Evolutionary conservation across 306 rosid genomes (phyloP).

Genomic region (Vigna mungo): DNA sequence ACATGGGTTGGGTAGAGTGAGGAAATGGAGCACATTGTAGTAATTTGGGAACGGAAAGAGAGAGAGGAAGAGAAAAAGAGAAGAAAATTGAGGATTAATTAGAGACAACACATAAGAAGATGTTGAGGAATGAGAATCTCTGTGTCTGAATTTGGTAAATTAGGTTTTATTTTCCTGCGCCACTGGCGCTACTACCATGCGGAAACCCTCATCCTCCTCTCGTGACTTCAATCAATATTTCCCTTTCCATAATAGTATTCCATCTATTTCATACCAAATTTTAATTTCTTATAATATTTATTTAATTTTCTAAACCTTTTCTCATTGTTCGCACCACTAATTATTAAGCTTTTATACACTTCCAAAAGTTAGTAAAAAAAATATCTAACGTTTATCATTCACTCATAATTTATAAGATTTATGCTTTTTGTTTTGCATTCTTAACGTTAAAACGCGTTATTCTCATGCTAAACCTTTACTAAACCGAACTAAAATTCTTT

Average conservation of each 20-base stretch:
- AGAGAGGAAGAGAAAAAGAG: conserved; percentile 6
- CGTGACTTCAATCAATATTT: conserved; percentile 47
- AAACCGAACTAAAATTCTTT: no score
- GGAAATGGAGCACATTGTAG: conserved; percentile 47
- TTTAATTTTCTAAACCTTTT: not conserved
- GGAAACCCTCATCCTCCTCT: conserved; percentile 38
- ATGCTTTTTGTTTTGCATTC: not conserved
- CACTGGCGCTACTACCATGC: conserved; percentile 40
- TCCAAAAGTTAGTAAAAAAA: not conserved
- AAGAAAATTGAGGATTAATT: conserved; percentile 23
- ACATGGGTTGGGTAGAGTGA: conserved; percentile 47
- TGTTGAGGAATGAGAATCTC: conserved; percentile 42
- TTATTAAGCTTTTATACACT: not conserved
- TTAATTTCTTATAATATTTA: not conserved
- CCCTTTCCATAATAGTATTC: not conserved
- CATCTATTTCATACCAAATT: conserved; percentile 7
- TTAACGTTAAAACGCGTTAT: not conserved
- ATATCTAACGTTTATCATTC: not conserved
- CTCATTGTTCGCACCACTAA: not conserved
- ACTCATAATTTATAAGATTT: not conserved
- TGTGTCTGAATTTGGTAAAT: conserved; percentile 64
- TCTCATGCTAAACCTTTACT: not conserved
- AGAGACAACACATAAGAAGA: conserved; percentile 32
- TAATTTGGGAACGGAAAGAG: conserved; percentile 29
- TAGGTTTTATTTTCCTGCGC: conserved; percentile 64